A percentile compares a stretch with the other conserved stretches of the same genome.
Conservation (phyloP, 2,329 filamentous ascomycete genomes). For the Nannizziopsis arthrosporioides region DNA sequence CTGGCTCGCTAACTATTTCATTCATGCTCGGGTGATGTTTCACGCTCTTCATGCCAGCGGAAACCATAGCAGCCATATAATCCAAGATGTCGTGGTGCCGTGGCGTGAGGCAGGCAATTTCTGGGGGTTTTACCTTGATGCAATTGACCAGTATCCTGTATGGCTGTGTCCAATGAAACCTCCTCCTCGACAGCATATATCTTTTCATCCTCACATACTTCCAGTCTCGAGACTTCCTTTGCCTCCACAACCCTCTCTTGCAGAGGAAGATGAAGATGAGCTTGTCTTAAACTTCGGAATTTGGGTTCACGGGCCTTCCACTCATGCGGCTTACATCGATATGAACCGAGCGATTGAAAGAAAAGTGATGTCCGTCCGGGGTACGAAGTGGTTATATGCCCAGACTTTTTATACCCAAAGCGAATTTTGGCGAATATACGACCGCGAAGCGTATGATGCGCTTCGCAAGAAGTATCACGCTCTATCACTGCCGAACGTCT, state of each 20-base stretch:
- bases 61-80: constrained; percentile 42
- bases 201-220: constrained; percentile 8
- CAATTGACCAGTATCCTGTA: constrained; percentile 43
- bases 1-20: constrained; percentile 46
- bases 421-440: constrained; percentile 36
- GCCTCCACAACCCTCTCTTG: too few relatives aligned
- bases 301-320: constrained; percentile 62
- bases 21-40: constrained; percentile 50
- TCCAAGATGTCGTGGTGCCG: constrained; percentile 51
- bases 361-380: constrained; percentile 56
- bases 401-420: constrained; percentile 67
- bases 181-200: constrained; percentile 13
- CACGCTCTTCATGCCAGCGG: constrained; percentile 47
- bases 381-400: constrained; percentile 79
- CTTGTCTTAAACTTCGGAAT: constrained; percentile 48
- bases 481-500: constrained; percentile 25
- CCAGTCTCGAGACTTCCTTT: not conserved
- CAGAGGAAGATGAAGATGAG: not conserved
- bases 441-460: constrained; percentile 28
- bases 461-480: constrained; percentile 32
- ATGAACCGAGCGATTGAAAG: constrained; percentile 61
- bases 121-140: constrained; percentile 36
- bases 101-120: constrained; percentile 40
- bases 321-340: constrained; percentile 48
- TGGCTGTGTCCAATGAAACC: constrained; percentile 45